A percentile compares a stretch with the other conserved stretches of the same genome.
phyloP scores from a whole-genome alignment of 345 rosid genomes.

The Sisymbrium altissimum region DNA sequence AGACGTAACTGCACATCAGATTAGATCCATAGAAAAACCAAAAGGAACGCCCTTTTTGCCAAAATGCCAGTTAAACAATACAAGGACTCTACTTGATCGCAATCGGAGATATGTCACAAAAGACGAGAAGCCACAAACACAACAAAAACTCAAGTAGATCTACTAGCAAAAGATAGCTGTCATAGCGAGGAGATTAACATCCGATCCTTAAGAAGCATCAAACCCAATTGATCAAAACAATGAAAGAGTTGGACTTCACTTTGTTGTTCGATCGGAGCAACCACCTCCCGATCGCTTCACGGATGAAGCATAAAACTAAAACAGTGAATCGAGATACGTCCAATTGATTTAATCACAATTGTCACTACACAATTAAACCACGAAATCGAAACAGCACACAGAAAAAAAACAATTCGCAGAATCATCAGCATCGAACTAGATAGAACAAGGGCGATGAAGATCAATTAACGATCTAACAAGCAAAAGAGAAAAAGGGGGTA shows the following conservation, averaged over 20 bases:
- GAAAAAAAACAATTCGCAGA: background rate
- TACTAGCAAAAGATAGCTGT: background rate
- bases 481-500: background rate
- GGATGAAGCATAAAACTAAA: background rate
- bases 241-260: background rate
- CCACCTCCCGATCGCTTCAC: background rate
- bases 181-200: background rate
- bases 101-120: background rate
- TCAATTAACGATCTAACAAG: constrained; percentile 28
- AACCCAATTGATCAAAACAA: constrained; percentile 15
- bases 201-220: background rate
- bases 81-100: constrained; percentile 4
- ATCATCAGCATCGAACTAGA: constrained; percentile 15
- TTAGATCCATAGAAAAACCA: background rate
- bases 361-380: background rate
- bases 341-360: background rate
- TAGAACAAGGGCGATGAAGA: constrained; percentile 2
- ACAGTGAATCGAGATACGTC: constrained; percentile 4
- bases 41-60: background rate
- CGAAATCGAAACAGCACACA: background rate
- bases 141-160: background rate
- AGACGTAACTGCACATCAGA: background rate
- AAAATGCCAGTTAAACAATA: background rate
- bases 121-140: background rate
- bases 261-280: constrained; percentile 17